Evolutionary conservation across 164 flowering plant genomes (phyloP).

Genomic region (Magnolia sinica): DNA sequence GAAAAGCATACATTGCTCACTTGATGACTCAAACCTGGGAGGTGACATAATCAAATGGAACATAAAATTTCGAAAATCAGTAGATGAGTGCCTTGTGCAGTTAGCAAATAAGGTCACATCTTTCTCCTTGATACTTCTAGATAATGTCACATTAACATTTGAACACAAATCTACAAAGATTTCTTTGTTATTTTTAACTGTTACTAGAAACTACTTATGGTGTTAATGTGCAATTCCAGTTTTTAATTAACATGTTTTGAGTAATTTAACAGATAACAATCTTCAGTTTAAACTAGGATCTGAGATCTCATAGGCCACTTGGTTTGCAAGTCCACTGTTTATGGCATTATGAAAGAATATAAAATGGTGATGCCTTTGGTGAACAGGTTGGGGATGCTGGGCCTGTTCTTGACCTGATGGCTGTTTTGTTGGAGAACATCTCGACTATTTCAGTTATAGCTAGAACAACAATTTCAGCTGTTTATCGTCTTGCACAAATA

Average conservation of each 20-base stretch:
- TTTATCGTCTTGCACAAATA: conserved; percentile 85
- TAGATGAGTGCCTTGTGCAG: conserved; percentile 81
- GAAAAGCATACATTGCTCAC: conserved; percentile 73
- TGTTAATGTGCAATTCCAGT: too few relatives aligned
- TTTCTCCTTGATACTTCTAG: too few relatives aligned
- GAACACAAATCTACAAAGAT: too few relatives aligned
- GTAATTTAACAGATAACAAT: neutral
- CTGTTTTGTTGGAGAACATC: conserved; percentile 85
- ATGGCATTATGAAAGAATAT: neutral
- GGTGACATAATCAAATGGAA: conserved; percentile 60
- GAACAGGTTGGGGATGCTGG: conserved; percentile 95
- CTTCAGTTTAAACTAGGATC: too few relatives aligned
- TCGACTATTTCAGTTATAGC: conserved; percentile 55
- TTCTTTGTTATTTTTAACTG: too few relatives aligned
- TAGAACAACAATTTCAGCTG: conserved; percentile 71
- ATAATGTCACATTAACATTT: too few relatives aligned
- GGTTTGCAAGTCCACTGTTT: too few relatives aligned
- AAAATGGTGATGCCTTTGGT: conserved; percentile 10
- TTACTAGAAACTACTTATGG: too few relatives aligned
- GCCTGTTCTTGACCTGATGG: conserved; percentile 84
- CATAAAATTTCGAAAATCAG: conserved; percentile 52
- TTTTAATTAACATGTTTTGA: too few relatives aligned
- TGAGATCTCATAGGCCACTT: too few relatives aligned
- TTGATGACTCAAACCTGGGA: conserved; percentile 71
- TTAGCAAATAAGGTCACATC: conserved; percentile 54